Conservation (phyloP, 2,329 filamentous ascomycete species). For the Xylariaceae sp. region DNA sequence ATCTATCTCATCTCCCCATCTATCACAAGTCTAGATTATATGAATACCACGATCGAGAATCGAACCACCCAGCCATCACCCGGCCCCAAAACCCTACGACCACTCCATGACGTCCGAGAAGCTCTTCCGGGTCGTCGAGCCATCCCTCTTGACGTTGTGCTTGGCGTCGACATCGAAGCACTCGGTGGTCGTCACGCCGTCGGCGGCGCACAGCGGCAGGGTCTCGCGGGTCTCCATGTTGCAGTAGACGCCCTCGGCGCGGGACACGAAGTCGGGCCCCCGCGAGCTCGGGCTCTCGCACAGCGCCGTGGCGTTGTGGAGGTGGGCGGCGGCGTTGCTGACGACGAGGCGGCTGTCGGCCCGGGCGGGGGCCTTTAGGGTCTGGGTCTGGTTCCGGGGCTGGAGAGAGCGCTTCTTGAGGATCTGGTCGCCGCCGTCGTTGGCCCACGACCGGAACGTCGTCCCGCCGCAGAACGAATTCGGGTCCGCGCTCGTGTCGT, state of each 20-base stretch:
- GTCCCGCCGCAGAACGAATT: conserved; percentile 2
- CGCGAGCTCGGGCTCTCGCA: conserved; percentile 15
- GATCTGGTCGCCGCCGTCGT: conserved; percentile 2
- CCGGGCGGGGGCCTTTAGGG: conserved; percentile 4
- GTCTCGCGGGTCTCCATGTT: conserved; percentile 20
- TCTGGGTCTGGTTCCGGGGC: conserved; percentile 10
- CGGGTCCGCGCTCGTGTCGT: conserved; percentile 3
- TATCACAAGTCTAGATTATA: too few relatives aligned
- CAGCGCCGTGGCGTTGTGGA: conserved; percentile 14
- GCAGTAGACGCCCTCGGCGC: conserved; percentile 16
- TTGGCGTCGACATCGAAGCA: conserved; percentile 12
- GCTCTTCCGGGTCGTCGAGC: too few relatives aligned
- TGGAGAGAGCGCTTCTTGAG: conserved; percentile 15
- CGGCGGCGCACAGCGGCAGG: conserved; percentile 13
- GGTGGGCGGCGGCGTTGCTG: conserved; percentile 6
- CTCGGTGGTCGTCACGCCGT: not conserved
- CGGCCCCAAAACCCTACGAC: too few relatives aligned
- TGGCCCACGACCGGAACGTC: conserved; percentile 3
- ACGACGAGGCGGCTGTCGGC: conserved; percentile 12
- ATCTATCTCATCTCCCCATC: too few relatives aligned
- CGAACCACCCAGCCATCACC: too few relatives aligned
- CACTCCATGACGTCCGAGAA: too few relatives aligned
- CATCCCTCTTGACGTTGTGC: not conserved
- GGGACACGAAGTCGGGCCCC: conserved; percentile 20
- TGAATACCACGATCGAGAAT: too few relatives aligned